Evolutionary conservation across 2,329 filamentous ascomycete genomes (phyloP).

Genomic region (Trichoderma oligosporum): DNA sequence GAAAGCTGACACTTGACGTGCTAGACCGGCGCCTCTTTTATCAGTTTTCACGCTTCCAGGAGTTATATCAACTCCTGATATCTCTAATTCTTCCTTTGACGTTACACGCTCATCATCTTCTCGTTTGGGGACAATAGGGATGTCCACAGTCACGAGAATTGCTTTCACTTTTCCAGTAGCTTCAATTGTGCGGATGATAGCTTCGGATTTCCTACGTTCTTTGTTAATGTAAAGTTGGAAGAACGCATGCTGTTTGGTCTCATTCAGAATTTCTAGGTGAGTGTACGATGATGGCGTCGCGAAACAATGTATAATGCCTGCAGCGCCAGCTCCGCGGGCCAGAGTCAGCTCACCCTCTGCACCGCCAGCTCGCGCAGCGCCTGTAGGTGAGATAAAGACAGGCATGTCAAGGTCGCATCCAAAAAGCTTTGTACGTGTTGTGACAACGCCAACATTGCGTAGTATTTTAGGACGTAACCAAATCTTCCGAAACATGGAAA

Average conservation of each 20-base stretch:
- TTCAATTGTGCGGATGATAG: conserved; percentile 5
- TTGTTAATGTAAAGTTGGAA: conserved; percentile 12
- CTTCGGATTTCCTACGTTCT: conserved; percentile 2
- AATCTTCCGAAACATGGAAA: conserved; percentile 9
- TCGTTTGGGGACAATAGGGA: conserved; percentile 4
- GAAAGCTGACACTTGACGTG: conserved; percentile 2
- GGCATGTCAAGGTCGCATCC: conserved; percentile 13
- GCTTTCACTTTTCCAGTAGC: conserved; percentile 8
- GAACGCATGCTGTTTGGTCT: conserved; percentile 5
- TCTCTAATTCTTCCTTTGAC: background rate
- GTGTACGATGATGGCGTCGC: conserved; percentile 13
- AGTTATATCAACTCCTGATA: background rate
- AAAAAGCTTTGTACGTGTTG: background rate
- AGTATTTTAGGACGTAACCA: background rate
- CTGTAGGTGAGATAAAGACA: conserved; percentile 9
- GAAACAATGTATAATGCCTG: conserved; percentile 8
- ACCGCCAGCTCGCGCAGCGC: conserved; percentile 5
- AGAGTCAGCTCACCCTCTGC: conserved; percentile 10
- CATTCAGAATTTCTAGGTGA: background rate
- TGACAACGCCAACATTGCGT: conserved; percentile 4
- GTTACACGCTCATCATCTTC: conserved; percentile 13
- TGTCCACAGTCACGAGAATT: conserved; percentile 4
- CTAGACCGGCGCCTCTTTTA: conserved; percentile 6
- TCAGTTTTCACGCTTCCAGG: background rate
- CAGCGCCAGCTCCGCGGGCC: background rate